Base-by-base conservation (phyloP, 192 early-diverging fungal species). In the Umbelopsis sp. region DNA sequence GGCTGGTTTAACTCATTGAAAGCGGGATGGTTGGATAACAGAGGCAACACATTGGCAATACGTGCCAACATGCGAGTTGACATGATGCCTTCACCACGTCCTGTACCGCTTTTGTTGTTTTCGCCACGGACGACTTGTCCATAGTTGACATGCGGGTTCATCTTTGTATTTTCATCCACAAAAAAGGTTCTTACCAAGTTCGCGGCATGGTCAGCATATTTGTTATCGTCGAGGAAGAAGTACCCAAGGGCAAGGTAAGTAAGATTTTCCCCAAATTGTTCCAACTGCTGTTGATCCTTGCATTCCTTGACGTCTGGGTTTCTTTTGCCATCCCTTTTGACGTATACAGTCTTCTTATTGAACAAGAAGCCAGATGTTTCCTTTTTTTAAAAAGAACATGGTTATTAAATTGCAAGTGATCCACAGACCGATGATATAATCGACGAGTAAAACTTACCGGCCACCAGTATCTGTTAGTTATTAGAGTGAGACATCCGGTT, bases 131-230 rank as follows among this genome's bases (percentile, higher is more conserved):
- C 66, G 18, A 74, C 64, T 18, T 78, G 77, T 37, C 69, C 77
- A 68, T 74, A 78, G 48, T 73, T 78, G 22, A 78, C 65, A 49
- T 78, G 69, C 7, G 77, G 77, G 61, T 78, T 78, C 77, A 78
- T 78, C n/a, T 50, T 22, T 12, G 77, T 74, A 8, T 25, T n/a
- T 10, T 51, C 46, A 50, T 74, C 68, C 23, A 78, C 18, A 37
- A 78, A 78, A 33, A 73, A 78, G n/a, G 47, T 51, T 20, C 49
- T 25, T 18, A 73, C 25, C 18, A 78, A 49, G 6, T 52, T 18
- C 2, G 55, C 55, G 0, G 77, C 72, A 51, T 71, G 77, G 12
- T 67, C 25, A 16, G 72, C 77, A 37, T 78, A 78, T 21, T 46
- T 50, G 12, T 64, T 20, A 44, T 73, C 69, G 2, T 49, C 46